Base-by-base conservation (phyloP, 345 rosid species). In the Pistacia atlantica region DNA sequence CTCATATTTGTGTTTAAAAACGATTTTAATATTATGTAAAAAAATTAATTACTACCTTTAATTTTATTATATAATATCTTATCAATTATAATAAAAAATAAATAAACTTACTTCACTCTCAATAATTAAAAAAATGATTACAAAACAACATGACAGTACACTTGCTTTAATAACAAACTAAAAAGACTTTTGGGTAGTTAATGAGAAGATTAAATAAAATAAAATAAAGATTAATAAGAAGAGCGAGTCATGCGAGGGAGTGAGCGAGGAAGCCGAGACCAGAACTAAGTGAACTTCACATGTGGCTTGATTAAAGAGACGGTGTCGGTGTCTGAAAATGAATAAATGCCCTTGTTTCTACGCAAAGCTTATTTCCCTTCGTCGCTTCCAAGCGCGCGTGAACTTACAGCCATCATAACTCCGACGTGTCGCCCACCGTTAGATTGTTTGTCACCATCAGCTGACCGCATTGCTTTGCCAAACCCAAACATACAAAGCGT, bases 401-500 rank as follows among this genome's bases (percentile, higher is more conserved):
- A 7, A 14, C 14, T 35, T 70, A 3, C 4, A 5, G 22, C 75
- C 38, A 37, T 31, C 46, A 33, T 25, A 35, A 12, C 38, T 80
- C 78, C 70, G 86, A 89, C 87, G 80, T 78, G 56, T 80, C 28
- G 64, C 77, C 86, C 37, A 80, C 87, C 84, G 84, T 82, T 67
- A 77, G 89, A 73, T 90, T 80, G 71, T 33, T 54, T 65, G 84
- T 90, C 89, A 25, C 76, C 81, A 10, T 87, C 91, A 38, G 65
- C 35, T 54, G 35, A 63, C 69, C 28, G 31, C 77, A 65, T 55
- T 11, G 69, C 58, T 52, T 55, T 20, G 49, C 57, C 46, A 1
- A 72, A 73, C 59, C 57, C 46, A 1, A 72, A 73, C 59, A 25
- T 25, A 25, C 25, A 11, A 51, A 74, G 63, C 77, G 69, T 49